A percentile compares a stretch with the other conserved stretches of the same genome.
phyloP scores from a whole-genome alignment of 225 moss, liverwort and hornwort genomes.

The Bryum argenteum region DNA sequence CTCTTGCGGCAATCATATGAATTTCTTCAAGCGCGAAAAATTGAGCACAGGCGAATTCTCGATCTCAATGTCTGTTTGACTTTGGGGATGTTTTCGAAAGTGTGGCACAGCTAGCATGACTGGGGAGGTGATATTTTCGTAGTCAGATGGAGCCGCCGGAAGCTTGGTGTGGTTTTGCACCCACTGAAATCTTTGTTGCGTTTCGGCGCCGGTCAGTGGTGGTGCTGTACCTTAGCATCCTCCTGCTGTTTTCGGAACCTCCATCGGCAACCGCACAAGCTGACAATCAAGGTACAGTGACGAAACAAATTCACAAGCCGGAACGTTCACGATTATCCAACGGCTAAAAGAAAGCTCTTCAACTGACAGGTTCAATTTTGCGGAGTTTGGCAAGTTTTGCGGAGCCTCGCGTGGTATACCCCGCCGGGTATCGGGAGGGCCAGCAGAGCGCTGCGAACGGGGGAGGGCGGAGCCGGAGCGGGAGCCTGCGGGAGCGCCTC shows the following conservation, averaged over 20 bases:
- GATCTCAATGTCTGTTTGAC: background rate
- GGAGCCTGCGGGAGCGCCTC: no score
- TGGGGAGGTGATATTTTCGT: slow-evolving; percentile 9
- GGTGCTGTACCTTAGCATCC: slow-evolving; percentile 11
- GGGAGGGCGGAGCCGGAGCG: no score
- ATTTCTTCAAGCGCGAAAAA: no score
- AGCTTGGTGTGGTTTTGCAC: slow-evolving; percentile 12
- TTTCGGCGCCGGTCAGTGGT: background rate
- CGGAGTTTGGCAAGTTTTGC: slow-evolving; percentile 34
- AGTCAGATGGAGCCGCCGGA: slow-evolving; percentile 21
- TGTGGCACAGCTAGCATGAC: slow-evolving; percentile 17
- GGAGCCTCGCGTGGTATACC: no score
- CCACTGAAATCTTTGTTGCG: no score
- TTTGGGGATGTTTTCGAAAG: background rate
- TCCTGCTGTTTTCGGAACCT: slow-evolving; percentile 6
- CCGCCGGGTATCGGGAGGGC: no score
- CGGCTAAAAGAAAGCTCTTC: no score
- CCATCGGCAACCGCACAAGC: slow-evolving; percentile 24
- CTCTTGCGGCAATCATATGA: background rate
- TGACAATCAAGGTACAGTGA: slow-evolving; percentile 32
- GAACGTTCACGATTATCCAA: no score
- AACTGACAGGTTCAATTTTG: slow-evolving; percentile 22
- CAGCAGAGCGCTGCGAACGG: no score
- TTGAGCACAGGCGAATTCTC: no score
- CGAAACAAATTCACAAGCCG: no score